Base-by-base conservation (phyloP, 2,329 filamentous ascomycete species). In the Xylaria sp. region DNA sequence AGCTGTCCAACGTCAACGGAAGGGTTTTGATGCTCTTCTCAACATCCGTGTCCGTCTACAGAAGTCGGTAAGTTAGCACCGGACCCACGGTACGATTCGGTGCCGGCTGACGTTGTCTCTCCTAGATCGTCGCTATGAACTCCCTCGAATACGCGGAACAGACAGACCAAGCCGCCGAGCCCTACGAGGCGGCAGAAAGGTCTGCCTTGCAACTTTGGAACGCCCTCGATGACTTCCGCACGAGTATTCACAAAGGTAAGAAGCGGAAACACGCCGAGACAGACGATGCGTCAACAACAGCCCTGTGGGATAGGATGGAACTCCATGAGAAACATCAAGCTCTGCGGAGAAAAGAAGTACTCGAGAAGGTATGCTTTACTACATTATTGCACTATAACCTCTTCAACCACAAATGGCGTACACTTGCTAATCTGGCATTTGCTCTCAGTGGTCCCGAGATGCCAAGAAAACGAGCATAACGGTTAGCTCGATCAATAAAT, bases 1-100 rank as follows among this genome's bases (percentile, higher is more conserved):
- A 63, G 95, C 95, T 0, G 93, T 99, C 43, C 95, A 94, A 74
- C 85, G 90, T 65, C 96, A 99, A 81, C 89, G 94, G 60, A 91
- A 90, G 69, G 89, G 91, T 0, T 99, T 97, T 76, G 95, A 98
- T 73, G 89, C 92, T 0, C 87, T 98, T 0, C 86, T 99, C 36
- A 97, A 97, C 80, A 87, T 94, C 15, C 90, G 96, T 23, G 97
- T 99, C 76, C 92, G 95, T 68, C 82, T 99, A 20, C 97, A 99
- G 79, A 98, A 97, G 79, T 93, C 93, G 1, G 69, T 64, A 71
- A 67, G 69, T 67, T 18, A 43, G 25, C 20, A 12, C 32, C 18
- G 6, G 20, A 30, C 23, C 23, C 23, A 25, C 10, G 8, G 12
- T 53, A 23, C 13, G 3, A 50, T n/a, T 20, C 20, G 20, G 25